Evolutionary conservation across 192 early-diverging fungal genomes (phyloP), one percentile per base, ranked within the genome.

Genomic region (Coemansia sp.): DNA sequence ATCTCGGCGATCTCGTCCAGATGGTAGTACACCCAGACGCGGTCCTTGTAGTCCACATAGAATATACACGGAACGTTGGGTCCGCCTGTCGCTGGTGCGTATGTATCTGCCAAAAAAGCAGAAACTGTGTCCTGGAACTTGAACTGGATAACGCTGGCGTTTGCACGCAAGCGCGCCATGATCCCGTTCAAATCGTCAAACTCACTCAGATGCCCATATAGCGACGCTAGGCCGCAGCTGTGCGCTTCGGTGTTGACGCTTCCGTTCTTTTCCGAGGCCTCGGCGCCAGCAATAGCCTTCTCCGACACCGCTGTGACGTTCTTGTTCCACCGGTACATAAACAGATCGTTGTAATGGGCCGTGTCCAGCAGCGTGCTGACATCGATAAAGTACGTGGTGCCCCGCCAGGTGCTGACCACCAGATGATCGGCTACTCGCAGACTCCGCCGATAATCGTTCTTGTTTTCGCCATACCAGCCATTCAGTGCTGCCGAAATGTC

Each of bases 1-100:
- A 76, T 71, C 67, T 82, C 79, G 36, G 79, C 70, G 57, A 82
- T 64, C 56, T 76, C 73, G 48, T 82, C 79, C 56, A 82, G 52
- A 29, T 82, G 79, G 67, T 82, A 82, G 68, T 83, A 83, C 3
- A 63, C 72, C 80, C 80, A 83, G 49, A 83, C 77, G 20, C 75
- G 80, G 48, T 83, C 72, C 55, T 83, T 83, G 55, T 77, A 77
- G 72, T 83, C 80, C 20, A 83, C 75, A 22, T 83, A 83, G 48
- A 83, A 83, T 31, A 83, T 62, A 17, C 80, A 83, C n/a, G 80
- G 80, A 14, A 77, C 71, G n/a, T 77, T 83, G 36, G 79, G 79
- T 3, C 79, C 79, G 20, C 79, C 79, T 1, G 79, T 82, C 10
- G 71, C 79, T 0, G 79, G 79, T 48, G 79, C 79, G 62, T 73